Evolutionary conservation across 2,329 filamentous ascomycete genomes (phyloP).

Genomic region (Drechslerella coelobrocha): DNA sequence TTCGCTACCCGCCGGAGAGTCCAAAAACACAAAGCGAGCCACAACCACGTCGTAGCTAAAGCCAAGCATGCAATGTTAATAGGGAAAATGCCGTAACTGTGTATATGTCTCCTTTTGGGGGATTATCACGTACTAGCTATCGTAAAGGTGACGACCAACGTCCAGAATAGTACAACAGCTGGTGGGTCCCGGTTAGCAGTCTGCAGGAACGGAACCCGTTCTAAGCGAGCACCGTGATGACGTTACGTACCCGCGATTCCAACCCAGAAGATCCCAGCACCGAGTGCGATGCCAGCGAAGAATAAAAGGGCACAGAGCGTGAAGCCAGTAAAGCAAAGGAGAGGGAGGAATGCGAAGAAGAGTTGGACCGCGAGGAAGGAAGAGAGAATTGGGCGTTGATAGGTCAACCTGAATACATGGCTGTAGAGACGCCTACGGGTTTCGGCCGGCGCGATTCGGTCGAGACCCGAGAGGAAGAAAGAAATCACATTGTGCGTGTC

Average conservation of each 20-base stretch:
- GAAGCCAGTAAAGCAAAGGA: slow-evolving; percentile 34
- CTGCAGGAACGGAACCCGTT: not conserved
- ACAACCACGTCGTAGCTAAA: slow-evolving; percentile 32
- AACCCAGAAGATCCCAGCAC: slow-evolving; percentile 35
- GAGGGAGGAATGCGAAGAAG: slow-evolving; percentile 30
- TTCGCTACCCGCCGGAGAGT: slow-evolving; percentile 22
- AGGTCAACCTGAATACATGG: slow-evolving; percentile 26
- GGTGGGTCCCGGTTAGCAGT: not conserved
- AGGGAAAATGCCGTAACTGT: not conserved
- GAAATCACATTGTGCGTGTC: slow-evolving; percentile 46
- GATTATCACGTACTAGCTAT: slow-evolving; percentile 30
- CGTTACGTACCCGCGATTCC: slow-evolving; percentile 33
- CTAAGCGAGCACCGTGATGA: slow-evolving; percentile 20
- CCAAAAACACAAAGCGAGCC: slow-evolving; percentile 20
- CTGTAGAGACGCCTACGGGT: slow-evolving; percentile 16
- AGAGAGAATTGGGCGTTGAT: slow-evolving; percentile 35
- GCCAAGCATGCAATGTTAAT: not conserved
- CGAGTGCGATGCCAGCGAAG: slow-evolving; percentile 15
- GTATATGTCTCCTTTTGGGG: not conserved
- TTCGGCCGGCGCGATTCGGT: slow-evolving; percentile 24
- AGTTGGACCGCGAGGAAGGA: slow-evolving; percentile 31
- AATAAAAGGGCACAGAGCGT: slow-evolving; percentile 22
- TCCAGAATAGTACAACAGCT: slow-evolving; percentile 40
- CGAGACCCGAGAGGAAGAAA: slow-evolving; percentile 27
- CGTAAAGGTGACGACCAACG: slow-evolving; percentile 34